Evolutionary conservation across 495 filamentous ascomycete genomes (phyloP), one percentile per base, ranked within the genome.

Genomic region (Darksidea phi): DNA sequence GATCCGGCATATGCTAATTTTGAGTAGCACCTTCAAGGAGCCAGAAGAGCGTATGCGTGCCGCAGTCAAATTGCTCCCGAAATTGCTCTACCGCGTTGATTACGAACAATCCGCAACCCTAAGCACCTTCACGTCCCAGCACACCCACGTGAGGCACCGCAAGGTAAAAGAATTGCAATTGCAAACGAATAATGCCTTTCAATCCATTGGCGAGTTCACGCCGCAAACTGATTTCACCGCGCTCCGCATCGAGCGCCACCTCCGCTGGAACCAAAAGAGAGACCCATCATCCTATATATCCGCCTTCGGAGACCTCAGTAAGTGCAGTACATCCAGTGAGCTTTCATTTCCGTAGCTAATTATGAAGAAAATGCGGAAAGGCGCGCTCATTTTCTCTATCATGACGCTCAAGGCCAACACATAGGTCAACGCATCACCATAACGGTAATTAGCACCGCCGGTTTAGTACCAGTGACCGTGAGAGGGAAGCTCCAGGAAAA

Each of bases 101-200:
- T 58, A 48, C 55, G 55, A 58, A 18, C 36, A 8, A 37, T 58
- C 55, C 8, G 55, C 55, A n/a, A 58, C 55, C 13, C 55, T 58
- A 10, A 48, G 55, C 24, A 23, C 20, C n/a, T 49, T 34, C 28
- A 38, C 41, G 17, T 49, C 25, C 20, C 13, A 15, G 10, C 21
- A 58, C 24, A 58, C 43, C 12, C 55, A 58, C 25, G n/a, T 21
- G 7, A 37, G 41, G 17, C 12, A 58, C 37, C 43, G 55, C 4
- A 43, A 13, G 12, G 18, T 6, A 8, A 7, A 4, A 7, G 6
- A 37, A 1, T 25, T 49, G 28, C 48, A 37, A 18, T 2, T 58
- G 11, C 10, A 37, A 6, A 12, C 20, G 6, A 28, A 47, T 1
- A 58, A 58, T 17, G 55, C 43, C 4, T 58, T 58, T 24, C 55